These are phyloP conservation scores for Podospora pseudoanserina DNA, from an alignment of 495 filamentous ascomycete genomes.

Conservation along the genomic window DNA sequence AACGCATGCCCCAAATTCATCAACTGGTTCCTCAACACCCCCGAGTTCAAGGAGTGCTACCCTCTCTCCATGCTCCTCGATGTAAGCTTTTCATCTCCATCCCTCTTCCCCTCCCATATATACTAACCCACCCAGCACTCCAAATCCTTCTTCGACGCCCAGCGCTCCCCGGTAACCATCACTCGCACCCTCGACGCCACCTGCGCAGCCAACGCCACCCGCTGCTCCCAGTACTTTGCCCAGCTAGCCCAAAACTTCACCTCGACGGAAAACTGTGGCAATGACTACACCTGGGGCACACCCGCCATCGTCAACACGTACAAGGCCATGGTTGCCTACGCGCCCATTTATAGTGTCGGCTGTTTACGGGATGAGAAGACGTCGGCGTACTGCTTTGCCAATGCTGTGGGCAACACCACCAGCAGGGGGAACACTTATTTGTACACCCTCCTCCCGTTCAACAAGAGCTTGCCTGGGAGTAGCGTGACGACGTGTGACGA, in stretches of 20 bases:
- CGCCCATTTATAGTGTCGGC: slow-evolving; percentile 69
- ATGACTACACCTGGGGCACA: slow-evolving; percentile 63
- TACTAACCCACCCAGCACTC: slow-evolving; percentile 46
- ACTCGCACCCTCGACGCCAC: slow-evolving; percentile 67
- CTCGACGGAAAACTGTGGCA: slow-evolving; percentile 57
- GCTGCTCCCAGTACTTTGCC: slow-evolving; percentile 59
- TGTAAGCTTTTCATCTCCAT: slow-evolving; percentile 34
- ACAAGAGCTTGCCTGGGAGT: slow-evolving; percentile 59
- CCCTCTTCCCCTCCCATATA: not conserved
- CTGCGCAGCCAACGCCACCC: slow-evolving; percentile 58
- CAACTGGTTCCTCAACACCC: slow-evolving; percentile 57
- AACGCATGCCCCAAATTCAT: slow-evolving; percentile 64
- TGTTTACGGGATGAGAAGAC: slow-evolving; percentile 61
- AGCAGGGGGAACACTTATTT: slow-evolving; percentile 66
- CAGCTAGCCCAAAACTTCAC: slow-evolving; percentile 58
- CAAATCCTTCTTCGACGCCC: slow-evolving; percentile 68
- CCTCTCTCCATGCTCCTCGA: slow-evolving; percentile 72
- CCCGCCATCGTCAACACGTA: slow-evolving; percentile 62
- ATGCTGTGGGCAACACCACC: slow-evolving; percentile 71
- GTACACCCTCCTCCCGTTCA: slow-evolving; percentile 75
- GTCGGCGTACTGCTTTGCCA: slow-evolving; percentile 70
- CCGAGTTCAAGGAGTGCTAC: slow-evolving; percentile 63
- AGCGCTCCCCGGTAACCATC: slow-evolving; percentile 60
- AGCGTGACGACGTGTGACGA: slow-evolving; percentile 62
- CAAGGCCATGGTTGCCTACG: slow-evolving; percentile 68